These are phyloP conservation scores for Aphanomyces cochlioides DNA, from an alignment of 352 stramenopile genomes.

Conservation along the genomic window DNA sequence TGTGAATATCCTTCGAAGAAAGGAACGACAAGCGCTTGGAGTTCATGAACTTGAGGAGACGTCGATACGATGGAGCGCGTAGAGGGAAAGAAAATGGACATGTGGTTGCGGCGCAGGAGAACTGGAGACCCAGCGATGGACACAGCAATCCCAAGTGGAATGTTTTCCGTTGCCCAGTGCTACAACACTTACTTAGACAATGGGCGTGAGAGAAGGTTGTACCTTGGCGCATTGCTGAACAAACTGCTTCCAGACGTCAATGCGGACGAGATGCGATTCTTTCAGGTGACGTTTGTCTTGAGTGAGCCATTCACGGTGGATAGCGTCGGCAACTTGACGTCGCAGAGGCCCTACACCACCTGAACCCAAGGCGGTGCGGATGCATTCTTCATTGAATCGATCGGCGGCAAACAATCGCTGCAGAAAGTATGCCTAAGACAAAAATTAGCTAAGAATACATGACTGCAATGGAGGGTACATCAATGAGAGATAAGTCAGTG, in stretches of 20 bases:
- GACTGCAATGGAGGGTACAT: not conserved
- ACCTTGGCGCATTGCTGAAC: conserved; percentile 2
- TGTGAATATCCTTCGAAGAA: conserved; percentile 6
- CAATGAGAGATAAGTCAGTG: not conserved
- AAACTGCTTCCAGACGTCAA: conserved; percentile 13
- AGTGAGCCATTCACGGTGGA: conserved; percentile 2
- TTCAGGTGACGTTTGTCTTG: not conserved
- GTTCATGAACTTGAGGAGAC: conserved; percentile 4
- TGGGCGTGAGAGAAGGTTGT: not conserved
- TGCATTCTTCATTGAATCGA: conserved; percentile 14
- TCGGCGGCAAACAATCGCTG: conserved; percentile 4
- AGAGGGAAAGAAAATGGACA: conserved; percentile 22
- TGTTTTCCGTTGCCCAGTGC: conserved; percentile 19
- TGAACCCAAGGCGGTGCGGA: not conserved
- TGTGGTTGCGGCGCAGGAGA: conserved; percentile 26
- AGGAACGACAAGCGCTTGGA: not conserved
- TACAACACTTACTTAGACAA: not conserved
- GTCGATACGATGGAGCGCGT: conserved; percentile 6
- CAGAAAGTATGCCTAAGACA: conserved; percentile 5
- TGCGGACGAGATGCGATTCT: not conserved
- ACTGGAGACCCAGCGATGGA: conserved; percentile 6
- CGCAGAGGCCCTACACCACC: not conserved
- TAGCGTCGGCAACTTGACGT: not conserved
- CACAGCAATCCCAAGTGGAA: conserved; percentile 9
- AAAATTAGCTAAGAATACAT: not conserved